Conservation (phyloP, 2,329 filamentous ascomycete genomes). For the Talaromyces sp. region DNA sequence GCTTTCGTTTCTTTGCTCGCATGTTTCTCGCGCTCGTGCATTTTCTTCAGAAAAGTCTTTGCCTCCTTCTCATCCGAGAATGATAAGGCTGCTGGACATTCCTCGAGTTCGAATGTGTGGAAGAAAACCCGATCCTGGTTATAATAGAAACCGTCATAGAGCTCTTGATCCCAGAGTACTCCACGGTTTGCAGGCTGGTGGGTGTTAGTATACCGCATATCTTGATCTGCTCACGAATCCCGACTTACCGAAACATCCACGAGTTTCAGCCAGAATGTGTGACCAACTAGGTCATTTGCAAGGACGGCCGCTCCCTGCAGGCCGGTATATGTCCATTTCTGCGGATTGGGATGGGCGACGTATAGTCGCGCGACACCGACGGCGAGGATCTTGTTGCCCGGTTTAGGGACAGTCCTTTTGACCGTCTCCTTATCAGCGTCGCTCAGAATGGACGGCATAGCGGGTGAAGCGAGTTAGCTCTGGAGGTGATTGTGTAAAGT, state of each 20-base stretch:
- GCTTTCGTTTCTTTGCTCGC: constrained; percentile 80
- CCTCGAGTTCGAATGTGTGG: constrained; percentile 92
- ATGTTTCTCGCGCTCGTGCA: constrained; percentile 93
- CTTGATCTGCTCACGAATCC: neutral
- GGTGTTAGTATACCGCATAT: constrained; percentile 15
- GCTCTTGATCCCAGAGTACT: constrained; percentile 95
- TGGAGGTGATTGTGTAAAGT: constrained; percentile 1
- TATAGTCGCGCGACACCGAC: constrained; percentile 92
- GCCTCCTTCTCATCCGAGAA: constrained; percentile 98
- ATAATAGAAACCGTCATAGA: constrained; percentile 91
- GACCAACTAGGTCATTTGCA: constrained; percentile 87
- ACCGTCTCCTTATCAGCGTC: constrained; percentile 96
- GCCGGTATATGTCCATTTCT: constrained; percentile 90
- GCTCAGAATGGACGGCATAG: constrained; percentile 66
- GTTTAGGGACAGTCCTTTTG: constrained; percentile 88
- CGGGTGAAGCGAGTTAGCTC: constrained; percentile 20
- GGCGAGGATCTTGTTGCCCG: constrained; percentile 94
- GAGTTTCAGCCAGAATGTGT: constrained; percentile 96
- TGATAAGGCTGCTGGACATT: constrained; percentile 83
- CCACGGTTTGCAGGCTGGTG: constrained; percentile 69
- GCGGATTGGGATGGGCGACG: constrained; percentile 79
- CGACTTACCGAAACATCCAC: constrained; percentile 85
- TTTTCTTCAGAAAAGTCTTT: constrained; percentile 94
- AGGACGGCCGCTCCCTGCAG: constrained; percentile 88
- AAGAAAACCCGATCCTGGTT: constrained; percentile 98